Evolutionary conservation across 345 rosid genomes (phyloP).

Genomic region (Excoecaria cochinchinensis): DNA sequence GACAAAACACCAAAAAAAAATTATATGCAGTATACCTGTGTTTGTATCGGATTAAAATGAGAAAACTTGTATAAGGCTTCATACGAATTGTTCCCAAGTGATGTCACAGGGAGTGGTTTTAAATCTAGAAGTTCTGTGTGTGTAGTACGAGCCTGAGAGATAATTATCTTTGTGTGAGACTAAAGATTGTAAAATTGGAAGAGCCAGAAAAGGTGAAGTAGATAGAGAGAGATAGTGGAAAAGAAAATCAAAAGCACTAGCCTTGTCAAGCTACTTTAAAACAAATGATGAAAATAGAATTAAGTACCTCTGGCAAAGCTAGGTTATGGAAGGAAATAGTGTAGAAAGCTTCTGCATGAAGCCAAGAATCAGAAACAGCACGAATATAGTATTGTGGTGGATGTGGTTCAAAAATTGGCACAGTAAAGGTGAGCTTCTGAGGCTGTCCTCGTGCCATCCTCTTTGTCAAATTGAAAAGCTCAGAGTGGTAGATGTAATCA

Average conservation of each 20-base stretch:
- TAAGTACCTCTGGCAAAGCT: slow-evolving; percentile 75
- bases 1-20: slow-evolving; percentile 18
- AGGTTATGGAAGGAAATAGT: slow-evolving; percentile 89
- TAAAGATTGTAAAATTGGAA: background rate
- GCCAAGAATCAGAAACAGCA: slow-evolving; percentile 98
- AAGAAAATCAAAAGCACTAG: background rate
- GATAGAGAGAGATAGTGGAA: background rate
- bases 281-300: background rate
- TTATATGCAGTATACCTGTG: slow-evolving; percentile 61
- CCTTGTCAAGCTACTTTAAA: background rate
- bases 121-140: slow-evolving; percentile 95
- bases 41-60: slow-evolving; percentile 97
- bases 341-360: slow-evolving; percentile 89
- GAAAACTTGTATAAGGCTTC: slow-evolving; percentile 85
- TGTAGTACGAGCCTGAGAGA: slow-evolving; percentile 64
- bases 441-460: slow-evolving; percentile 82
- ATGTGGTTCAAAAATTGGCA: slow-evolving; percentile 97
- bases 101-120: slow-evolving; percentile 89
- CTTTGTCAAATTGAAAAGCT: slow-evolving; percentile 87
- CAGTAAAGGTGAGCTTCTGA: slow-evolving; percentile 87
- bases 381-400: slow-evolving; percentile 95
- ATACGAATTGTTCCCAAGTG: slow-evolving; percentile 64
- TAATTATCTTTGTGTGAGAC: slow-evolving; percentile 24
- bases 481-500: slow-evolving; percentile 96
- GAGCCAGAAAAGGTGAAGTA: background rate